Evolutionary conservation across 768 basidiomycete genomes (phyloP).

Genomic region (Leucocoprinus sp.): DNA sequence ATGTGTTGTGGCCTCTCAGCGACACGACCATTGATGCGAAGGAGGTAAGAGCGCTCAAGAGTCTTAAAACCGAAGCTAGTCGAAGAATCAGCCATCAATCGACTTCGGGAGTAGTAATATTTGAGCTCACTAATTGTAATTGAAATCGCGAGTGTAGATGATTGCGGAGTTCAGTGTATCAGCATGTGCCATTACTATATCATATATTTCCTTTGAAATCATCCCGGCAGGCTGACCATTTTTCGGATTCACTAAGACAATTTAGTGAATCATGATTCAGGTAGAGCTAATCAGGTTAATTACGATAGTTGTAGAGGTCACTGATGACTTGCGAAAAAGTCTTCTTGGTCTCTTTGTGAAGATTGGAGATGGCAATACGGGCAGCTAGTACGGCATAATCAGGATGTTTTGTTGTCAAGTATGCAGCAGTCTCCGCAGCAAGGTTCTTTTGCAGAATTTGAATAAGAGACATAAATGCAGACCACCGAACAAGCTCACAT

Average conservation of each 20-base stretch:
- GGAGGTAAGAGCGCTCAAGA: constrained; percentile 93
- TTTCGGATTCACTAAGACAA: constrained; percentile 79
- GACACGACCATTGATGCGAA: constrained; percentile 88
- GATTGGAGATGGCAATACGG: constrained; percentile 95
- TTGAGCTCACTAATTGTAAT: constrained; percentile 77
- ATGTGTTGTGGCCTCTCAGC: constrained; percentile 98
- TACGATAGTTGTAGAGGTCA: constrained; percentile 86
- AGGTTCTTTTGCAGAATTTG: constrained; percentile 58
- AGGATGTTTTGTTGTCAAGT: constrained; percentile 92
- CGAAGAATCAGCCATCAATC: neutral
- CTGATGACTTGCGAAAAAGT: constrained; percentile 87
- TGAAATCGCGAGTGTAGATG: constrained; percentile 98
- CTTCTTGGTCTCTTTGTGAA: constrained; percentile 99
- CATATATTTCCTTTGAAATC: constrained; percentile 86
- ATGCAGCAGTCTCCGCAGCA: constrained; percentile 95
- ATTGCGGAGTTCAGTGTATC: constrained; percentile 84
- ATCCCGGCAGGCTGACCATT: constrained; percentile 80
- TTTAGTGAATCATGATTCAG: constrained; percentile 16
- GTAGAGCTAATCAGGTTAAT: constrained; percentile 14
- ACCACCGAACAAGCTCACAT: constrained; percentile 45
- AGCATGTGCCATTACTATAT: constrained; percentile 73
- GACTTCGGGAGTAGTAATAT: too few species aligned
- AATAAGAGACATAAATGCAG: neutral
- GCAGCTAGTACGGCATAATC: constrained; percentile 98
- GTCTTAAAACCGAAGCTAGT: constrained; percentile 98